Base-by-base conservation (phyloP, 176 grass and related monocot genomes). In the Oryza glumipatula region DNA sequence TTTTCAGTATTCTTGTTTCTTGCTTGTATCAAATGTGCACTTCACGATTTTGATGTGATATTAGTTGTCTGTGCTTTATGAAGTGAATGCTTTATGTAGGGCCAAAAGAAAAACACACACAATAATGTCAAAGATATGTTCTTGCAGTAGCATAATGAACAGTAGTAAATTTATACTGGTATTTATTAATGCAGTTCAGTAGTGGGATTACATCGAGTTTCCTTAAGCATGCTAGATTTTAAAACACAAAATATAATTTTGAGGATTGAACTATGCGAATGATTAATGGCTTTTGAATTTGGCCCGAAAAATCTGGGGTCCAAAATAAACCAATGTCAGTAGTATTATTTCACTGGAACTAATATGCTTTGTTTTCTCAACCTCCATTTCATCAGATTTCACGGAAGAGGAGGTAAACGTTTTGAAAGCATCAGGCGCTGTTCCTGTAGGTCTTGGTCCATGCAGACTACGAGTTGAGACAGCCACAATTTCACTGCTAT, bases 391-490 rank as follows among this genome's bases (percentile, higher is more conserved):
- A 11, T 22, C 88, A 98, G 96, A 98, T 48, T 98, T 98, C 85
- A 95, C 96, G 12, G 83, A 85, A 41, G 88, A 95, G 49, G 96
- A 98, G 86, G 82, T 98, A 33, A 58, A 90, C 45, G 22, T 87
- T n/a, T n/a, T 98, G 86, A 85, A 78, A 85, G 76, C 67, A 48
- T 91, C 93, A 68, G 96, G 93, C 2, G 91, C 91, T 65, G 73
- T 74, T 51, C 58, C 85, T 54, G 85, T 98, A 1, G 89, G 96
- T 47, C 93, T 95, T 35, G 93, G 93, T 77, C 79, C 89, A 82
- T 94, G 87, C 71, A 88, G 96, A 48, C 78, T 98, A 47, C 85
- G 96, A 73, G 96, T 94, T 60, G 96, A 98, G 87, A 98, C 96
- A 3, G 93, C 96, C 61, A 91, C 93, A 5, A 87, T 95, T 39